Evolutionary conservation across 2,329 filamentous ascomycete genomes (phyloP), one percentile per base, ranked within the genome.

Genomic region (Sclerotinia trifoliorum): DNA sequence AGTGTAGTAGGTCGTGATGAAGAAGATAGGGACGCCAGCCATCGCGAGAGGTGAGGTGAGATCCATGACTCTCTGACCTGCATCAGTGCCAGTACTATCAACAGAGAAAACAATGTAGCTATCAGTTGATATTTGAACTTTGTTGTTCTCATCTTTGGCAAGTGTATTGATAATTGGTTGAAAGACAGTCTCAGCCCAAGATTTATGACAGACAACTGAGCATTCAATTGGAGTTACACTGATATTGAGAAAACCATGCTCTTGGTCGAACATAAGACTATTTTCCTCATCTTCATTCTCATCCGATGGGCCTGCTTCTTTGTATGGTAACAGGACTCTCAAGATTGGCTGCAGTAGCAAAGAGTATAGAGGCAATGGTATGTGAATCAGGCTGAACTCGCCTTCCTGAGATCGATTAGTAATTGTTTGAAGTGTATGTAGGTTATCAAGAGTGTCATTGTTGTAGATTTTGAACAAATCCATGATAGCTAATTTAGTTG

Each of bases 1-100:
- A 46, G 92, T 95, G 80, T 96, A 98, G 80, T 98, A 99, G 44
- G 93, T 97, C 4, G 94, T 97, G 78, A 97, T 96, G 84, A 98
- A 98, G 83, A 98, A 97, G 77, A 99, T 96, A 65, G 94, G 92
- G 65, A 98, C 95, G 74, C 93, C 92, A 62, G 94, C 94, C 77
- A 97, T 85, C 39, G 95, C 94, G 44, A 98, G 84, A 6, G 94
- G 95, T 65, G 90, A 94, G 10, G 94, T 97, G 70, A 99, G 80
- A 77, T 98, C 94, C 74, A 97, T 86, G 8, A 99, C 94, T 67
- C 94, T 87, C 74, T 94, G 93, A 8, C 93, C 94, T 13, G 94
- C 94, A 77, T 97, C 94, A 74, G 97, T 88, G 10, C 94, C 93
- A 73, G 94, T 91, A 71, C 92, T 93, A 71, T 93, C 92, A 70